phyloP scores from a whole-genome alignment of 2,329 filamentous ascomycete genomes.

The Sarocladium kiliense region DNA sequence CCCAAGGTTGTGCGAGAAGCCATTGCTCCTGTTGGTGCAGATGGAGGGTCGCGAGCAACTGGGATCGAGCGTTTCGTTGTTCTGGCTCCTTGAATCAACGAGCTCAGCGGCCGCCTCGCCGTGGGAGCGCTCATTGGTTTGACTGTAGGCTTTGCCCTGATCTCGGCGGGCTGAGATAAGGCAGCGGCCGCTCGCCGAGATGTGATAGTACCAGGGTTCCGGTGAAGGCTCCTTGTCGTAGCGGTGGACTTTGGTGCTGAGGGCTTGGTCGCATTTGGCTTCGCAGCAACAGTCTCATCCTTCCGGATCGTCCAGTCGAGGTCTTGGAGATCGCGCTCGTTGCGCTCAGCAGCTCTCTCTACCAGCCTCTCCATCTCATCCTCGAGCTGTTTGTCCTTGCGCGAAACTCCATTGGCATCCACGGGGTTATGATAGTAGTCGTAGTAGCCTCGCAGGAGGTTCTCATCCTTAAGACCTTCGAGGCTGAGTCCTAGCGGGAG shows the following conservation, averaged over 20 bases:
- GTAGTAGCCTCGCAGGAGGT: conserved; percentile 57
- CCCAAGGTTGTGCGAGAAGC: conserved; percentile 79
- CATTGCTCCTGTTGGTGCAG: conserved; percentile 23
- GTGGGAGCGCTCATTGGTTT: not conserved
- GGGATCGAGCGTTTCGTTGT: conserved; percentile 30
- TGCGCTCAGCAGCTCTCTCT: conserved; percentile 59
- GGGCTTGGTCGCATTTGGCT: not conserved
- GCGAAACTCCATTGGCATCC: conserved; percentile 62
- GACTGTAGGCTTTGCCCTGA: conserved; percentile 15
- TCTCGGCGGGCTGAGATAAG: conserved; percentile 34
- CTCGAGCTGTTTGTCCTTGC: conserved; percentile 55
- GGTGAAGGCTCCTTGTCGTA: conserved; percentile 8
- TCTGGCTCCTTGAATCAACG: conserved; percentile 24
- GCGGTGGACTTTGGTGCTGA: not conserved
- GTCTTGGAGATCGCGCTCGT: conserved; percentile 60
- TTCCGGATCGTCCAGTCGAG: conserved; percentile 45
- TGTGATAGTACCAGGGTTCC: conserved; percentile 18
- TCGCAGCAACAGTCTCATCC: not conserved
- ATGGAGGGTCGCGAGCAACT: not conserved
- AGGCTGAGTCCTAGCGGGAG: conserved; percentile 56
- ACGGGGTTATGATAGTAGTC: conserved; percentile 56
- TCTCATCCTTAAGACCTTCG: conserved; percentile 52
- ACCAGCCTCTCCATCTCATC: conserved; percentile 45
- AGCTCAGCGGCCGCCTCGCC: conserved; percentile 22
- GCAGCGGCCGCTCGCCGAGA: conserved; percentile 51